Conservation (phyloP, 768 basidiomycete genomes). For the Porphyrellus cyaneotinctus region DNA sequence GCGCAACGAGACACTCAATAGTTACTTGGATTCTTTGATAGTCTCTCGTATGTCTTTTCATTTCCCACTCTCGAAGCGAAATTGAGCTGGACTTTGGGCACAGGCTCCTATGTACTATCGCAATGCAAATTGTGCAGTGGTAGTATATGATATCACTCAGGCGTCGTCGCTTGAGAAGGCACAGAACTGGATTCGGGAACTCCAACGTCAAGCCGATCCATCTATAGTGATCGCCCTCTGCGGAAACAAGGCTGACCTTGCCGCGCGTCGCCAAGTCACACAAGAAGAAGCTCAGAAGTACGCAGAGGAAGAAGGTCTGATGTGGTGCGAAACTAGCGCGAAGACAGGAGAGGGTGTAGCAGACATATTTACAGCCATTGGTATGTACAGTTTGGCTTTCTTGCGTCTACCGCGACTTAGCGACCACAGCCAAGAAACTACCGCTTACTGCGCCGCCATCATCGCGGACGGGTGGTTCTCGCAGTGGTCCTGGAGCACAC, state of each 20-base stretch:
- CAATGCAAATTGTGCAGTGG: constrained; percentile 90
- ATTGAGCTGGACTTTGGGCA: constrained; percentile 3
- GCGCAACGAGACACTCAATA: not conserved
- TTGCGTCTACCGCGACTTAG: not conserved
- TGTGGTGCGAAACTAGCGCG: constrained; percentile 91
- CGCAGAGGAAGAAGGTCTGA: constrained; percentile 85
- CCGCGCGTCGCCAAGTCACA: constrained; percentile 78
- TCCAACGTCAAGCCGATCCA: constrained; percentile 96
- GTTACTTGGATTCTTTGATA: constrained; percentile 11
- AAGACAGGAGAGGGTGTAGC: constrained; percentile 85
- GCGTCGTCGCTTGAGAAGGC: constrained; percentile 91
- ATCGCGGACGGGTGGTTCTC: constrained; percentile 50
- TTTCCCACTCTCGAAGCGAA: not conserved
- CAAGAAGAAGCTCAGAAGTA: constrained; percentile 90
- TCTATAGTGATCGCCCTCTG: constrained; percentile 94
- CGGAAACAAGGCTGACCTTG: constrained; percentile 91
- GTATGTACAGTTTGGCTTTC: constrained; percentile 39
- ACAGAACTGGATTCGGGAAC: constrained; percentile 91
- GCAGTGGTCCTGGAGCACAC: constrained; percentile 49
- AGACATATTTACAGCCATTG: constrained; percentile 83
- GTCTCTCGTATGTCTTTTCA: constrained; percentile 43
- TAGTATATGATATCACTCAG: constrained; percentile 96
- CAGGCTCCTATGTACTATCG: constrained; percentile 97
- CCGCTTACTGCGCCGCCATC: constrained; percentile 74
- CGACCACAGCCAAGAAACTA: constrained; percentile 72